A percentile compares a stretch with the other conserved stretches of the same genome.
Evolutionary conservation across 768 basidiomycete genomes (phyloP).

Genomic region (Boletus speciosus): DNA sequence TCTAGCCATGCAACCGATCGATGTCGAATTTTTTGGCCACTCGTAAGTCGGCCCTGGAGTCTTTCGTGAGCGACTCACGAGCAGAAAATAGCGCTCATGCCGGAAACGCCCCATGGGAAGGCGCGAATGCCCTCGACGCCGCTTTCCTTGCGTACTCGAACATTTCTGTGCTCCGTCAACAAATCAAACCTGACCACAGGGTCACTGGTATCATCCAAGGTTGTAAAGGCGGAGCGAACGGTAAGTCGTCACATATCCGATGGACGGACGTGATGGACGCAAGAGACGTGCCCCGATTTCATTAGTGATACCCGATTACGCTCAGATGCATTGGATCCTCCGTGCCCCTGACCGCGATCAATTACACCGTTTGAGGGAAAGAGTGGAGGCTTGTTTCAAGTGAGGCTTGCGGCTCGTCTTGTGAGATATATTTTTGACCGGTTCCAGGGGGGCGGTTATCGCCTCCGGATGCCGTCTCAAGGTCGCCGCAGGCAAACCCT

Average conservation of each 20-base stretch:
- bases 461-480: constrained; percentile 59
- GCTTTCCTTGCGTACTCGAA: constrained; percentile 81
- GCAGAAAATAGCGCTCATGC: constrained; percentile 61
- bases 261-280: not conserved
- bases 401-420: constrained; percentile 33
- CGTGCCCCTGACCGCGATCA: constrained; percentile 65
- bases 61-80: constrained; percentile 1
- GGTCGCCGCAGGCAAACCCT: constrained; percentile 39
- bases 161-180: constrained; percentile 79
- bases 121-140: constrained; percentile 82
- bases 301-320: constrained; percentile 80
- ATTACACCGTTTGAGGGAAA: constrained; percentile 49
- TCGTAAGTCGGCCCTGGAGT: constrained; percentile 42
- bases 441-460: constrained; percentile 57
- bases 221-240: constrained; percentile 64
- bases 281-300: not conserved
- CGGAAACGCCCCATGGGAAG: constrained; percentile 82
- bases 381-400: constrained; percentile 71
- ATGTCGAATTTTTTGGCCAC: constrained; percentile 72
- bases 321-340: constrained; percentile 68
- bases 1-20: constrained; percentile 61
- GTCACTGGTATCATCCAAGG: constrained; percentile 77
- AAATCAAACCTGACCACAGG: constrained; percentile 78
- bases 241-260: constrained; percentile 35
- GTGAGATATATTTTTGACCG: constrained; percentile 5